phyloP scores from a whole-genome alignment of 2,329 filamentous ascomycete genomes.

The Geoglossum cookeanum region DNA sequence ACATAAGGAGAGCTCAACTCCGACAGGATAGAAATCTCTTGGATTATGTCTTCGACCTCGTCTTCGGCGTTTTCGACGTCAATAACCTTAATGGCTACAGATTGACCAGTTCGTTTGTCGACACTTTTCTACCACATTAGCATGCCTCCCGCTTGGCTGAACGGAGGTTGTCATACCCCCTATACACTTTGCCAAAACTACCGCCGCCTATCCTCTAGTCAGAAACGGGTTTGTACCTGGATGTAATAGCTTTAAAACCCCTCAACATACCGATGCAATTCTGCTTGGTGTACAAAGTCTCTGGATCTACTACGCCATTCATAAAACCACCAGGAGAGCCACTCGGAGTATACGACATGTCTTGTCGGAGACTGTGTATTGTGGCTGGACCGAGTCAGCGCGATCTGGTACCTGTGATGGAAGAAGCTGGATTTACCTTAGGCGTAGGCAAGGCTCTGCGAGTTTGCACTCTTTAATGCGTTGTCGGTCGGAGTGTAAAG shows the following conservation, averaged over 20 bases:
- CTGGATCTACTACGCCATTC: slow-evolving; percentile 53
- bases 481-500: neutral
- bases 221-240: neutral
- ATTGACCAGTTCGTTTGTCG: slow-evolving; percentile 79
- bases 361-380: neutral
- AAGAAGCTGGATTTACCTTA: neutral
- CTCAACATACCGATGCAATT: slow-evolving; percentile 54
- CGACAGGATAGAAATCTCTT: slow-evolving; percentile 93
- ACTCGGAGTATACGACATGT: neutral
- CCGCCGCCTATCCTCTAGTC: slow-evolving; percentile 48
- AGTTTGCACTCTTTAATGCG: neutral
- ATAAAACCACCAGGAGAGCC: neutral
- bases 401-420: neutral
- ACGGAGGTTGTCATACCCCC: slow-evolving; percentile 45
- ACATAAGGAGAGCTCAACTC: slow-evolving; percentile 92
- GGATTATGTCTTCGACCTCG: slow-evolving; percentile 97
- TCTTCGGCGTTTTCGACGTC: slow-evolving; percentile 98
- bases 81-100: slow-evolving; percentile 96
- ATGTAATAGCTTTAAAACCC: neutral
- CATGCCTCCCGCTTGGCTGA: neutral
- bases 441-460: neutral
- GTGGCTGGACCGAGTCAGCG: neutral
- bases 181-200: slow-evolving; percentile 97
- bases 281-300: slow-evolving; percentile 83
- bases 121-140: slow-evolving; percentile 35